Conservation (phyloP, 768 basidiomycete species). For the Serendipita indica region DNA sequence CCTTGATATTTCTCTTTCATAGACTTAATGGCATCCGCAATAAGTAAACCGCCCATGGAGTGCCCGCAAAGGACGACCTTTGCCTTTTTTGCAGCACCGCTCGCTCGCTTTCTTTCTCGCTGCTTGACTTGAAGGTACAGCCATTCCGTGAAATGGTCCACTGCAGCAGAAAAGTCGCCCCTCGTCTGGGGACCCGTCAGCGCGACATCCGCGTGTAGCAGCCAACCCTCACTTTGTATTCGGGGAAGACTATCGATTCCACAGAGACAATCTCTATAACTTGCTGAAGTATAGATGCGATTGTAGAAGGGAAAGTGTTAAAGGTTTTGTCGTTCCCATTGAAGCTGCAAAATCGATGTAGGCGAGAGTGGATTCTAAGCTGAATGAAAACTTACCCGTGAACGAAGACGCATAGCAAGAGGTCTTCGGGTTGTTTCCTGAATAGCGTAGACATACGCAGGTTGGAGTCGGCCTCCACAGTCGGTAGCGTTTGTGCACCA, state of each 20-base stretch:
- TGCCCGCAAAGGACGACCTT: constrained; percentile 84
- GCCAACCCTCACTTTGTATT: constrained; percentile 52
- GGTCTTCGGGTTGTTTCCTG: constrained; percentile 24
- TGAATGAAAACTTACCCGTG: constrained; percentile 59
- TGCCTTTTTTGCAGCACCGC: constrained; percentile 52
- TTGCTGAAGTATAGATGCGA: constrained; percentile 61
- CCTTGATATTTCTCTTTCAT: constrained; percentile 31
- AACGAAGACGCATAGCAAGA: constrained; percentile 58
- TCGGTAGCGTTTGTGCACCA: no score
- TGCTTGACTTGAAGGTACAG: constrained; percentile 41
- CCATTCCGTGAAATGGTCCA: constrained; percentile 83
- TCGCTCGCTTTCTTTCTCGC: constrained; percentile 22
- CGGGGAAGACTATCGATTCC: constrained; percentile 70
- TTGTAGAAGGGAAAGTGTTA: constrained; percentile 56
- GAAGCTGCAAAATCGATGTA: constrained; percentile 29
- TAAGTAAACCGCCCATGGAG: constrained; percentile 88
- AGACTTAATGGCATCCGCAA: constrained; percentile 66
- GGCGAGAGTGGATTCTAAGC: no score
- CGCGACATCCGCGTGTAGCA: constrained; percentile 5
- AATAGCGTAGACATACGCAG: no score
- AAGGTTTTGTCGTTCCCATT: constrained; percentile 59
- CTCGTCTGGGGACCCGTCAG: constrained; percentile 47
- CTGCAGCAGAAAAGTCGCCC: constrained; percentile 78
- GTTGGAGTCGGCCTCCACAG: no score
- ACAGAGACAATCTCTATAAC: constrained; percentile 41